phyloP scores from a whole-genome alignment of 2,329 filamentous ascomycete genomes.

The Ophiostoma montium region DNA sequence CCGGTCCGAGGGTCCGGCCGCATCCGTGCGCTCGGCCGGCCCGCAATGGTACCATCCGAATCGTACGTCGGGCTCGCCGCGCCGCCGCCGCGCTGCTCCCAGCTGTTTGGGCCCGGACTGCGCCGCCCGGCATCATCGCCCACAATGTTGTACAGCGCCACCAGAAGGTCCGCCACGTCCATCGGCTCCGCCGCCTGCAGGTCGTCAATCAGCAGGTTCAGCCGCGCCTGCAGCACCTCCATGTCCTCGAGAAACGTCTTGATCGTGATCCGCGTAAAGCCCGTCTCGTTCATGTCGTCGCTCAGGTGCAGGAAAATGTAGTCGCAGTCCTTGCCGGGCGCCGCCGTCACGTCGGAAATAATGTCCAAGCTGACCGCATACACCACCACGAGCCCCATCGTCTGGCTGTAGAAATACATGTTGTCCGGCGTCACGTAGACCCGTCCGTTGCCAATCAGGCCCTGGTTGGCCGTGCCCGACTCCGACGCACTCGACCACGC shows the following conservation, averaged over 20 bases:
- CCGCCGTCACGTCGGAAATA: conserved; percentile 79
- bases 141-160: conserved; percentile 62
- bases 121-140: conserved; percentile 42
- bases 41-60: conserved; percentile 35
- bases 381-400: conserved; percentile 78
- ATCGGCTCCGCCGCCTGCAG: conserved; percentile 57
- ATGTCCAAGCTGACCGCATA: conserved; percentile 61
- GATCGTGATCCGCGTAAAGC: conserved; percentile 63
- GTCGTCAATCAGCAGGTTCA: conserved; percentile 77
- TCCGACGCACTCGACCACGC: conserved; percentile 54
- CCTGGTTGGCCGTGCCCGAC: conserved; percentile 27
- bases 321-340: conserved; percentile 81
- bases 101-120: conserved; percentile 72
- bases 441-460: conserved; percentile 54
- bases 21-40: conserved; percentile 13
- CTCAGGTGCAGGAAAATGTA: conserved; percentile 72
- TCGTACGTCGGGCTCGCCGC: conserved; percentile 1
- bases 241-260: conserved; percentile 89
- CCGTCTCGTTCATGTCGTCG: conserved; percentile 47
- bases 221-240: conserved; percentile 62
- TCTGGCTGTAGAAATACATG: conserved; percentile 93
- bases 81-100: conserved; percentile 60
- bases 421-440: conserved; percentile 78
- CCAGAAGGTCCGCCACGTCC: conserved; percentile 55
- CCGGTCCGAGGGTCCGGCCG: background rate